Evolutionary conservation across 108 stramenopile species (phyloP).

Genomic region (Nitzschia sp.): DNA sequence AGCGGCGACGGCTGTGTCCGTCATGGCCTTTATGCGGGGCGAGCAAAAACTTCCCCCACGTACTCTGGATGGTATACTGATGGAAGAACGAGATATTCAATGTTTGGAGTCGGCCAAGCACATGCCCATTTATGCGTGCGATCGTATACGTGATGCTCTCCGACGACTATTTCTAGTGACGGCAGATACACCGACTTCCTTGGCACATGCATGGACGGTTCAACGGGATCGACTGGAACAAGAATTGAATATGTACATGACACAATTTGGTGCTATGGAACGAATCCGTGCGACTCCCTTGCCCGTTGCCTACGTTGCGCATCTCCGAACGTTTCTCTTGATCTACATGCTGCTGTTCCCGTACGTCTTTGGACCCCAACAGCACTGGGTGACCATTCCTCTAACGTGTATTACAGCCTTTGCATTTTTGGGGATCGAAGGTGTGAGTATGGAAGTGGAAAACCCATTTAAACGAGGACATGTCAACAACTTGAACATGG

Average conservation of each 20-base stretch:
- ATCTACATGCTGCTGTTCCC: constrained; percentile 58
- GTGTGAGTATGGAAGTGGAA: constrained; percentile 43
- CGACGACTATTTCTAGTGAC: constrained; percentile 14
- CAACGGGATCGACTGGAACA: constrained; percentile 21
- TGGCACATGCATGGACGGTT: constrained; percentile 30
- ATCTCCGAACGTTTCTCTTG: constrained; percentile 70
- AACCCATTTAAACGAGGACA: constrained; percentile 32
- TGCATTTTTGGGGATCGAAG: constrained; percentile 50
- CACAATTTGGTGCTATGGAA: constrained; percentile 66
- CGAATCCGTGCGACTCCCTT: constrained; percentile 74
- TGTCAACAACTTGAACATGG: constrained; percentile 34
- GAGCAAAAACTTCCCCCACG: not conserved
- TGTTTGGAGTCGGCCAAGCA: constrained; percentile 13
- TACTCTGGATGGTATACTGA: constrained; percentile 8
- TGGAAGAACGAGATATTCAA: not conserved
- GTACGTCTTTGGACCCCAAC: constrained; percentile 21
- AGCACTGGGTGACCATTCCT: constrained; percentile 37
- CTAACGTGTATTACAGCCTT: constrained; percentile 23
- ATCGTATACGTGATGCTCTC: constrained; percentile 22
- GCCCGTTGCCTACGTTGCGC: constrained; percentile 71
- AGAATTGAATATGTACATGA: constrained; percentile 7
- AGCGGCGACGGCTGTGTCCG: constrained; percentile 25
- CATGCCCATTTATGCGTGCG: constrained; percentile 21
- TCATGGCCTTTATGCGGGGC: constrained; percentile 32
- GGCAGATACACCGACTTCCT: not conserved